Conservation (phyloP, 768 basidiomycete genomes). For the Mycena haematopus region DNA sequence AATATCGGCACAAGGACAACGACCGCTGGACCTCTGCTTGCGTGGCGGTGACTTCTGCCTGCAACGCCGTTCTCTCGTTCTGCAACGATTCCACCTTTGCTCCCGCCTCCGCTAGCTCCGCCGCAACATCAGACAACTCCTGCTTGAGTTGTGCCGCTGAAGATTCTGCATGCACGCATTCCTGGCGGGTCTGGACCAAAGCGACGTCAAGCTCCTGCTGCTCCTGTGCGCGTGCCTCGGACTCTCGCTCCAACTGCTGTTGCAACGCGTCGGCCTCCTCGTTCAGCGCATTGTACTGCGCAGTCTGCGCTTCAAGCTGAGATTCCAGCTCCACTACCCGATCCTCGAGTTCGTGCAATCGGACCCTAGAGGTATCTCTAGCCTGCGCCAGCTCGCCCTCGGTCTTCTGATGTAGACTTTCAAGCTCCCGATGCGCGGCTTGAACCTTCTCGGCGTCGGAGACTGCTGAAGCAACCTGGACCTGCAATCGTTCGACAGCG, state of each 20-base stretch:
- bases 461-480: slow-evolving; percentile 35
- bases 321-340: slow-evolving; percentile 43
- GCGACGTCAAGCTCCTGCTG: slow-evolving; percentile 35
- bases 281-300: slow-evolving; percentile 44
- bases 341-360: slow-evolving; percentile 36
- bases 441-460: slow-evolving; percentile 32
- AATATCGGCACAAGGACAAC: slow-evolving; percentile 62
- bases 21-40: slow-evolving; percentile 72
- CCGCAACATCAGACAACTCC: slow-evolving; percentile 43
- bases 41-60: slow-evolving; percentile 62
- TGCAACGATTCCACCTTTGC: slow-evolving; percentile 44
- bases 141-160: slow-evolving; percentile 42
- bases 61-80: slow-evolving; percentile 58
- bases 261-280: slow-evolving; percentile 47
- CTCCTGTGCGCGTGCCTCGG: slow-evolving; percentile 42
- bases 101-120: slow-evolving; percentile 50
- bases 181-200: slow-evolving; percentile 38
- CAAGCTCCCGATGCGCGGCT: slow-evolving; percentile 30
- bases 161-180: slow-evolving; percentile 40
- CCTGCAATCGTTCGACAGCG: slow-evolving; percentile 32
- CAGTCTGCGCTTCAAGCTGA: slow-evolving; percentile 43
- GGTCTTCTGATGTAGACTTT: slow-evolving; percentile 33
- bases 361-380: slow-evolving; percentile 8
- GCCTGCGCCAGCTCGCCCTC: slow-evolving; percentile 24
- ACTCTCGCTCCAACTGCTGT: slow-evolving; percentile 46